Evolutionary conservation across 306 rosid species (phyloP), one percentile per base, ranked within the genome.

Genomic region (Arachis hypogaea): DNA sequence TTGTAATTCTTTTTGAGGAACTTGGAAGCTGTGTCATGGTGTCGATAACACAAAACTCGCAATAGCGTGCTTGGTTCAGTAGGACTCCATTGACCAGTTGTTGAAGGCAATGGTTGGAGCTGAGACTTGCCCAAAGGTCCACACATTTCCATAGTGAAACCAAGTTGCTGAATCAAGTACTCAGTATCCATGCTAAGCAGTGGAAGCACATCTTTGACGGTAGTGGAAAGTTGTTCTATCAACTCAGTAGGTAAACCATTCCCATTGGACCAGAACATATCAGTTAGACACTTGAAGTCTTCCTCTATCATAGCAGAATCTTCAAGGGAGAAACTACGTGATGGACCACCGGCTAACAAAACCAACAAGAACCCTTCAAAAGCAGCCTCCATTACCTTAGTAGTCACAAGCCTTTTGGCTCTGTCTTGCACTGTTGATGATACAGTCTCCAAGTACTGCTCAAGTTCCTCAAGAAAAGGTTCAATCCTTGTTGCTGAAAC

Each of bases 271-370:
- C 96, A 89, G 81, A 92, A 89, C 51, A 89, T 81, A 80, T 92
- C 96, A 2, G 79, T 79, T 3, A 92, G 86, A 79, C 72, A 78
- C 84, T 83, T 88, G 16, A 92, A 92, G 63, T 92, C 97, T 66
- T 88, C 96, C 67, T 88, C 87, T 64, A 92, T 72, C 41, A 89
- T 56, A 18, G 45, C 82, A 54, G 85, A 79, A 82, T 92, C 96
- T 72, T 83, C 85, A 52, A 40, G 76, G 38, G 80, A 67, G 83
- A 89, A 89, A 72, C 80, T 79, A 10, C 97, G 96, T 52, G 88
- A 81, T n/a, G 97, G 90, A 58, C 97, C 97, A 38, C 97, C 97
- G 11, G 92, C 93, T 22, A 92, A 84, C 80, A 92, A 74, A 88
- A 92, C 88, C 80, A 92, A 22, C 64, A 88, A 78, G 60, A 92